Evolutionary conservation across 2,329 filamentous ascomycete species (phyloP).

Genomic region (Botryosphaeria dothidea): DNA sequence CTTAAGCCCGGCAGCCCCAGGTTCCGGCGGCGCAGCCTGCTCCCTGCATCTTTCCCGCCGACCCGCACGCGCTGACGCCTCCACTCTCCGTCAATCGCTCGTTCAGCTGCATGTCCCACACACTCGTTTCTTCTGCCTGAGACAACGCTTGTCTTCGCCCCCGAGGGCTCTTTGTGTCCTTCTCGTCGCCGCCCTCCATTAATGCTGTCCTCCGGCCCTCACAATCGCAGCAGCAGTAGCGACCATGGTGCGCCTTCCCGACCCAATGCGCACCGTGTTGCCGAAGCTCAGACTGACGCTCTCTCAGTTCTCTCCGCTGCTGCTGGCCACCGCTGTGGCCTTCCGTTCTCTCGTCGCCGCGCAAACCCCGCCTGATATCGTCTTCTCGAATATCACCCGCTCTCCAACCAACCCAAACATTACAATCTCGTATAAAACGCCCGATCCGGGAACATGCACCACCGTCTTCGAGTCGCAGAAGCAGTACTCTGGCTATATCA

Average conservation of each 20-base stretch:
- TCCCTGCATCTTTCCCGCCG: slow-evolving; percentile 9
- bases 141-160: background rate
- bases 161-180: background rate
- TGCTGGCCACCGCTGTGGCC: background rate
- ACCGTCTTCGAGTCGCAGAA: slow-evolving; percentile 66
- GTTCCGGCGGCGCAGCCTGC: background rate
- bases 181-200: background rate
- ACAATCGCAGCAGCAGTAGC: background rate
- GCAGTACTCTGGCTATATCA: slow-evolving; percentile 72
- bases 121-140: background rate
- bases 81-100: slow-evolving; percentile 1
- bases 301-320: background rate
- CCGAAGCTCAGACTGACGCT: background rate
- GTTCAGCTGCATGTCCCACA: slow-evolving; percentile 12
- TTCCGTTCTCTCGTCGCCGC: slow-evolving; percentile 27
- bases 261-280: background rate
- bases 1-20: background rate
- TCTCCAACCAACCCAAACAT: slow-evolving; percentile 66
- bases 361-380: slow-evolving; percentile 42
- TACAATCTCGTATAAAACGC: slow-evolving; percentile 67
- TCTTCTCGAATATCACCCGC: slow-evolving; percentile 54
- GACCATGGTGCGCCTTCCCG: slow-evolving; percentile 1
- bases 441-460: slow-evolving; percentile 61
- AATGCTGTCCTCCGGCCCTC: background rate
- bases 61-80: slow-evolving; percentile 9